phyloP scores from a whole-genome alignment of 495 filamentous ascomycete species.

The Penicillium tannophilum region DNA sequence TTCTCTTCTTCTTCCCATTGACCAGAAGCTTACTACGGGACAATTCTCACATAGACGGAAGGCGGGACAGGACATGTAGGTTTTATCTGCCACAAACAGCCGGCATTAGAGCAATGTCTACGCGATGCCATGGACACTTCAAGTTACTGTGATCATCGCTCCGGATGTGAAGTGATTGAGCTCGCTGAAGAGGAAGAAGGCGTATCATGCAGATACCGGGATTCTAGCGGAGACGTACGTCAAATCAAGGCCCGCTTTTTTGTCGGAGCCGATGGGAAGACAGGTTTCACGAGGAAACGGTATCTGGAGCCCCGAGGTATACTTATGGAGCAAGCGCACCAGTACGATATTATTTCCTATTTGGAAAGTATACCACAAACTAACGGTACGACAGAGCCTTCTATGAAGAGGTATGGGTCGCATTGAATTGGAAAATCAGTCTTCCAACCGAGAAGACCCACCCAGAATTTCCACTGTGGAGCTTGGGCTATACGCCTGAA shows the following conservation, averaged over 20 bases:
- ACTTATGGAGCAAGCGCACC: constrained; percentile 37
- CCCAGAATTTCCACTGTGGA: constrained; percentile 52
- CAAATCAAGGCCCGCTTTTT: constrained; percentile 38
- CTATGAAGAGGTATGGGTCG: constrained; percentile 57
- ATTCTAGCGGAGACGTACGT: constrained; percentile 24
- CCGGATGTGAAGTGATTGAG: constrained; percentile 31
- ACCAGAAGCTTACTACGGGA: no score
- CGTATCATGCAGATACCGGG: constrained; percentile 35
- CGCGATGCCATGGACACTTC: constrained; percentile 22
- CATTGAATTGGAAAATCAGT: constrained; percentile 49
- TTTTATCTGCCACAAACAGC: constrained; percentile 13
- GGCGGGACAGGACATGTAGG: constrained; percentile 17
- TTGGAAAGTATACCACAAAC: no score
- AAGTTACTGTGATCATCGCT: constrained; percentile 33
- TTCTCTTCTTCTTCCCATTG: no score
- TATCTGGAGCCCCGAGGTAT: constrained; percentile 49
- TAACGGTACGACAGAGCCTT: constrained; percentile 12
- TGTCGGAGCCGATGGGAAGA: constrained; percentile 55
- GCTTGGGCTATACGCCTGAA: constrained; percentile 46
- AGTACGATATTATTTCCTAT: constrained; percentile 17
- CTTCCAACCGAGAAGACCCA: constrained; percentile 49
- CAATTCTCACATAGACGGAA: constrained; percentile 7
- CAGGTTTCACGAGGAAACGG: constrained; percentile 48
- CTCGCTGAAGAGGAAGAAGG: constrained; percentile 30
- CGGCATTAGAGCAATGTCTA: constrained; percentile 31